Base-by-base conservation (phyloP, 257 asterid genomes). In the Linderniella brevidens region DNA sequence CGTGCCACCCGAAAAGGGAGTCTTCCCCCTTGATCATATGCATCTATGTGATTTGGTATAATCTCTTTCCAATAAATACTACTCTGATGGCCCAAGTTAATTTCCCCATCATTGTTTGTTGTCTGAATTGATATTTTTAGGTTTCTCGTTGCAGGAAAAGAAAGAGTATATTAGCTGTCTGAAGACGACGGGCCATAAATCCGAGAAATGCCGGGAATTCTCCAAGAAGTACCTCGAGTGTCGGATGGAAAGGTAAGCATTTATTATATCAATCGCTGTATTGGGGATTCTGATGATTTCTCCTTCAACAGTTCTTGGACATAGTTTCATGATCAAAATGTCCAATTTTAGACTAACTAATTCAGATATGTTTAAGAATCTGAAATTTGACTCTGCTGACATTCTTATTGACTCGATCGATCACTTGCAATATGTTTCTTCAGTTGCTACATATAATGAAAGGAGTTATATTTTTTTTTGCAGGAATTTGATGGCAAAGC, bases 401-500 rank as follows among this genome's bases (percentile, higher is more conserved):
- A 6, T 25, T 25, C 32, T 25, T 25, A 25, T n/a, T n/a, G n/a
- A n/a, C 3, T 25, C 32, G 6, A 25, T 25, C 32, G 6, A 25
- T 25, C 4, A 3, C 32, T 25, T 25, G 32, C 6, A 25, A 25
- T 25, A 25, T 2, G 32, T 25, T 25, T 25, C 32, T 25, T 25
- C 32, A 25, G 32, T 25, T 25, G 32, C 6, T 25, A 6, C 6
- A 25, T 25, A 25, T 25, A 16, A 3, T 13, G 48, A 43, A 13
- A 8, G 17, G 3, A 41, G 3, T 6, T 20, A n/a, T n/a, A n/a
- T n/a, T 35, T 13, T 14, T 3, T 13, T 53, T 58, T 68, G 78
- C 77, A 90, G 96, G 82, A 85, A 90, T 63, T 69, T 90, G 80
- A 90, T 90, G 99, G 99, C 99, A 41, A 90, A 69, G 66, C 93